Evolutionary conservation across 2,329 filamentous ascomycete species (phyloP), one percentile per base, ranked within the genome.

Genomic region (Metarhizium guizhouense): DNA sequence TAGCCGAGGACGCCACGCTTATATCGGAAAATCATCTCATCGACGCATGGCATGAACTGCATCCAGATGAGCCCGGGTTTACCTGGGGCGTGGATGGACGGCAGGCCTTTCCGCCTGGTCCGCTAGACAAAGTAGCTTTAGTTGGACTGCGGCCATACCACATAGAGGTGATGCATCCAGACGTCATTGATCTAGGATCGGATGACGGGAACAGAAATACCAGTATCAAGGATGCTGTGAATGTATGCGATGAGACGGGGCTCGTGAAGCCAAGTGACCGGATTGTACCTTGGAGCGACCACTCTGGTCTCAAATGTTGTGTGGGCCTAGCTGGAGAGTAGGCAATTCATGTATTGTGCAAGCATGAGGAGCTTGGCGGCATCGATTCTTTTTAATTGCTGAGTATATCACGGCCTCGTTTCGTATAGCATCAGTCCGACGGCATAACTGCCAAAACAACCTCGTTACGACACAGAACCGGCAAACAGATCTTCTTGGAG

Each of bases 11-110:
- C 53, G 57, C 58, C 3, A 45, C 52, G 0, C 62, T 72, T 5
- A 56, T 74, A 0, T 53, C 56, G 13, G 59, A 62, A 2, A 72
- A 70, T 55, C 57, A 60, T 0, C 65, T 74, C 8, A 51, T 65
- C 0, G 72, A 75, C 58, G 68, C 63, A 5, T 74, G 70, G 72
- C 42, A 51, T 6, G 54, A 58, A 11, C 54, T 72, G 16, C 63
- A 59, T 29, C 61, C 64, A 0, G 56, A 56, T 6, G 62, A 70
- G 20, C 53, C 63, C 18, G 71, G 72, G 2, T 69, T 65, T 57
- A 74, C 70, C 2, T 74, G 72, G 72, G 68, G 69, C 3, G 43
- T 69, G 20, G 66, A 71, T 58, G 69, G 70, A 2, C 60, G 66
- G 34, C 54, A 63, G 32, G 54, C 53, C 2, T 72, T 67, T 45